Percentiles rank a stretch among this genome's conserved stretches.
These are phyloP conservation scores for Alternaria brassicae DNA, from an alignment of 2,329 filamentous ascomycete genomes.

Conservation along the genomic window DNA sequence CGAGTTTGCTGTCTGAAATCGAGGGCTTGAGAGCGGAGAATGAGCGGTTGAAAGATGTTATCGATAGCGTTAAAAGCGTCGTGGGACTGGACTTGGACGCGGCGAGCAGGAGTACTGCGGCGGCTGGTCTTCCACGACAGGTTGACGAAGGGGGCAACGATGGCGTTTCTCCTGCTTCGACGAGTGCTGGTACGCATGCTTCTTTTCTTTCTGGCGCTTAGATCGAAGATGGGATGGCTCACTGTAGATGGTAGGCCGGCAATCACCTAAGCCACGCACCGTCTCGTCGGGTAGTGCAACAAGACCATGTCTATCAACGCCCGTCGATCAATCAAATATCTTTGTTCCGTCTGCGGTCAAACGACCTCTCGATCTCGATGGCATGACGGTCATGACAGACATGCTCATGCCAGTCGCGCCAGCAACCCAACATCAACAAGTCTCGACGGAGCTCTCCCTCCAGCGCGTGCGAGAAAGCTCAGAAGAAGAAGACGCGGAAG, in stretches of 20 bases:
- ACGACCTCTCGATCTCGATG: constrained; percentile 39
- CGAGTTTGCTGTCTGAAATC: constrained; percentile 43
- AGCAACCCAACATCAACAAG: constrained; percentile 1
- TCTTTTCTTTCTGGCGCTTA: constrained; percentile 3
- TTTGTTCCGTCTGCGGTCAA: constrained; percentile 21
- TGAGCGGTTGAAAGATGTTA: constrained; percentile 42
- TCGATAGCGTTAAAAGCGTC: constrained; percentile 45
- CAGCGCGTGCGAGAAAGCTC: constrained; percentile 23
- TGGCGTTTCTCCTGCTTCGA: constrained; percentile 27
- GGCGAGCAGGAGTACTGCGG: constrained; percentile 16
- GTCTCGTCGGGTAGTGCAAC: constrained; percentile 23
- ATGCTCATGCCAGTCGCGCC: constrained; percentile 2
- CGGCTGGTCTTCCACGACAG: background rate
- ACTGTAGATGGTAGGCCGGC: constrained; percentile 33
- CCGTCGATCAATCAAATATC: constrained; percentile 13
- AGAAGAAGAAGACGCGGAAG: constrained; percentile 19
- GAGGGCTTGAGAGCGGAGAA: constrained; percentile 43
- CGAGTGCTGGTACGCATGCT: constrained; percentile 36
- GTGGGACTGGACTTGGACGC: constrained; percentile 34
- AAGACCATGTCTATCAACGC: constrained; percentile 24
- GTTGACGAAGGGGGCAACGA: constrained; percentile 11
- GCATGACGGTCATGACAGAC: constrained; percentile 39
- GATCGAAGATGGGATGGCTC: constrained; percentile 22
- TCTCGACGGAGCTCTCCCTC: constrained; percentile 22
- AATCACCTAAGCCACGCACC: constrained; percentile 29